Conservation (phyloP, 2,329 filamentous ascomycete species). For the Ophiocordyceps robertsii region DNA sequence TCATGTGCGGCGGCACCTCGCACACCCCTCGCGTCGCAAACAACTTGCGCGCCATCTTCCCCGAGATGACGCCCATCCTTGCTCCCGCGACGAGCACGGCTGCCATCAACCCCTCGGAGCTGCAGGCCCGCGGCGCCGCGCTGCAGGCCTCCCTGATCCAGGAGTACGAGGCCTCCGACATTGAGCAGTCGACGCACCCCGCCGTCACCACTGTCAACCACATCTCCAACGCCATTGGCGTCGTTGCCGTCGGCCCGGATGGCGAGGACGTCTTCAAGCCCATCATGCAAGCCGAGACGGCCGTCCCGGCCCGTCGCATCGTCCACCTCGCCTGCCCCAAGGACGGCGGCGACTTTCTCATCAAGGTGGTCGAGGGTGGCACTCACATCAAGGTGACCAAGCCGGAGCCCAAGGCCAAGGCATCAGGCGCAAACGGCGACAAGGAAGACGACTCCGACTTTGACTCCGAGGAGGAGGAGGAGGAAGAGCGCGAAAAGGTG, state of each 20-base stretch:
- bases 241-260: constrained; percentile 50
- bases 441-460: constrained; percentile 49
- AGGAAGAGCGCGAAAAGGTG: constrained; percentile 78
- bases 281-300: constrained; percentile 74
- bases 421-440: constrained; percentile 47
- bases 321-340: constrained; percentile 65
- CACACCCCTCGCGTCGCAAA: constrained; percentile 88
- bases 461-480: constrained; percentile 59
- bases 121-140: constrained; percentile 77
- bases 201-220: constrained; percentile 91
- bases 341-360: constrained; percentile 73
- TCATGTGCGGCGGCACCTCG: constrained; percentile 81
- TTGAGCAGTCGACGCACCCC: constrained; percentile 90
- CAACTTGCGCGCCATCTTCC: constrained; percentile 70
- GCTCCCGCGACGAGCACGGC: constrained; percentile 66
- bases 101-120: constrained; percentile 88
- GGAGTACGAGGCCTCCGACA: constrained; percentile 87
- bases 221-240: constrained; percentile 76
- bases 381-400: constrained; percentile 90
- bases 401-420: constrained; percentile 66
- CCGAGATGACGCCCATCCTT: constrained; percentile 61
- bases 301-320: constrained; percentile 75
- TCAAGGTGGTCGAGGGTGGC: constrained; percentile 78
- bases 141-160: constrained; percentile 90
- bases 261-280: constrained; percentile 62